Evolutionary conservation across 257 asterid genomes (phyloP).

Genomic region (Solanum rostratum): DNA sequence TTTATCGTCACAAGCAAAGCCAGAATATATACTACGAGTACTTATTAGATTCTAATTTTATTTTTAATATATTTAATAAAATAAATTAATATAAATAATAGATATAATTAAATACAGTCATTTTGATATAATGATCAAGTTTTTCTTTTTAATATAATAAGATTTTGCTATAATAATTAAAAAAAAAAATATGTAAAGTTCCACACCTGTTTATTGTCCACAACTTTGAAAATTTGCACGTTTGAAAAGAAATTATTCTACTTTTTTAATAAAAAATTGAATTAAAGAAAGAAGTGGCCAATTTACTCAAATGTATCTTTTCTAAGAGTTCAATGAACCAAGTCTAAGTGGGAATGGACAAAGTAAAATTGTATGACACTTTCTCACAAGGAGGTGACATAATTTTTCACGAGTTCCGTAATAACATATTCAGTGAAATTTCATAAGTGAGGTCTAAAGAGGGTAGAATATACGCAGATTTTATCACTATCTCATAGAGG

Average conservation of each 20-base stretch:
- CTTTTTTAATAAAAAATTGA: not conserved
- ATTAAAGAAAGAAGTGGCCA: not conserved
- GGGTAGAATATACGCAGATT: no score
- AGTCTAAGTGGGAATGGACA: not conserved
- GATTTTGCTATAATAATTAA: not conserved
- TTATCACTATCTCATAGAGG: no score
- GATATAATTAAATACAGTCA: accelerated
- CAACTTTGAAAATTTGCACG: not conserved
- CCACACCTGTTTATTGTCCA: not conserved
- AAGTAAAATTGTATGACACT: no score
- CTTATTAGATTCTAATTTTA: no score
- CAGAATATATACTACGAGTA: no score
- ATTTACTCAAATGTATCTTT: not conserved
- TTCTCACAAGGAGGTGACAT: no score
- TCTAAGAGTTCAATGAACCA: not conserved
- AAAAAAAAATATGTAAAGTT: not conserved
- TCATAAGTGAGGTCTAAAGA: no score
- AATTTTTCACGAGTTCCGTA: no score
- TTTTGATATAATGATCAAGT: no score
- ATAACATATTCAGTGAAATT: no score
- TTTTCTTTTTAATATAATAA: not conserved
- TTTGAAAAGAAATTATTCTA: not conserved
- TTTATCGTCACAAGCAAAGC: not conserved
- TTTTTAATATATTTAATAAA: no score
- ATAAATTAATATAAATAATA: no score